These are phyloP conservation scores for Tetrahymena thermophila DNA, from an alignment of 73 alveolate genomes.

Conservation along the genomic window DNA sequence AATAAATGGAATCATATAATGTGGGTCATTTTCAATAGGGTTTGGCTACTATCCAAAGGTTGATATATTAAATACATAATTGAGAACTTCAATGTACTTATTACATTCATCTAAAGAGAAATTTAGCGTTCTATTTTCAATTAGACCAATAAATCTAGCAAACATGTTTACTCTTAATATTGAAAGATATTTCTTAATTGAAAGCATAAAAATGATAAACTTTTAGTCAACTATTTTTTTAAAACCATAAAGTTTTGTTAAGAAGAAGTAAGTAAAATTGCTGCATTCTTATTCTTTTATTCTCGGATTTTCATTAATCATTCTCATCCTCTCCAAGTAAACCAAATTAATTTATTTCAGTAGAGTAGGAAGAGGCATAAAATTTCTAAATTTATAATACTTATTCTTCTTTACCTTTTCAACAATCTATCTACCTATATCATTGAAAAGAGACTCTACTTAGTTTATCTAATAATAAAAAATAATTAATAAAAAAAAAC, in stretches of 20 bases:
- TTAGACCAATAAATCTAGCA: slow-evolving; percentile 34
- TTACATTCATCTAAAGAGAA: slow-evolving; percentile 33
- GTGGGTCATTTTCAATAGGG: slow-evolving; percentile 12
- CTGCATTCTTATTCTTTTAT: background rate
- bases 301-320: background rate
- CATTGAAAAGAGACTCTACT: background rate
- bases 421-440: background rate
- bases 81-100: slow-evolving; percentile 29
- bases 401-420: background rate
- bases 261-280: background rate
- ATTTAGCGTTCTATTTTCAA: slow-evolving; percentile 20
- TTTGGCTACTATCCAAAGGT: background rate
- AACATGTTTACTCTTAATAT: slow-evolving; percentile 18
- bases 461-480: background rate
- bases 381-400: background rate
- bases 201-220: slow-evolving; percentile 20
- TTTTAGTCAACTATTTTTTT: slow-evolving; percentile 39
- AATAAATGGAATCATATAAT: slow-evolving; percentile 26
- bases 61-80: slow-evolving; percentile 25
- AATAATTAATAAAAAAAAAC: background rate
- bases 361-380: background rate
- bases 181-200: slow-evolving; percentile 21
- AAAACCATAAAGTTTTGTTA: slow-evolving; percentile 13
- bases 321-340: background rate
- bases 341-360: background rate